These are phyloP conservation scores for Protomyces inouyei DNA, from an alignment of 1,139 yeast species.

Conservation along the genomic window DNA sequence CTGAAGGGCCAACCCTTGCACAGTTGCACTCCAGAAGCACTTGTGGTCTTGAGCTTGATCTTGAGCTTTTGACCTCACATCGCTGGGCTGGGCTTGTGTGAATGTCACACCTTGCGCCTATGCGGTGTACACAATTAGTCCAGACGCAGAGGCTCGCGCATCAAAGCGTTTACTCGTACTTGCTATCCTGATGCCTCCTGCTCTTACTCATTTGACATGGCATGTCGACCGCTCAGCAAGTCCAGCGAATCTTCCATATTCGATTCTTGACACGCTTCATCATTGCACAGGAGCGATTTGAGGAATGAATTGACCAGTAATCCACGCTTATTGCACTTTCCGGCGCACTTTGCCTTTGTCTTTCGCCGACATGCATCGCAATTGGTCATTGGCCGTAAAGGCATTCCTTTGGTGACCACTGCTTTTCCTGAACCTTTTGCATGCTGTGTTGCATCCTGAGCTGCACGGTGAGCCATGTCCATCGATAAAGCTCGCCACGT, in stretches of 20 bases:
- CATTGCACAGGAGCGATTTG: background rate
- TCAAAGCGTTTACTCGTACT: too few species aligned
- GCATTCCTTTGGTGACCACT: background rate
- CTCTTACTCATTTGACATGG: too few species aligned
- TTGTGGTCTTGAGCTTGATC: too few species aligned
- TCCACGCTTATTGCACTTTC: background rate
- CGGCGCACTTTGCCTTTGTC: background rate
- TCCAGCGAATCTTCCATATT: background rate
- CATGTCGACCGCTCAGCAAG: background rate
- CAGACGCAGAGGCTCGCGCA: too few species aligned
- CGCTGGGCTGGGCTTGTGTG: too few species aligned
- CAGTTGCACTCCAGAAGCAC: too few species aligned
- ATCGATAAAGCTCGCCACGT: background rate
- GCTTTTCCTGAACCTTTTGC: background rate
- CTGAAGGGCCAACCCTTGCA: background rate
- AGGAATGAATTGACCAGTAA: background rate
- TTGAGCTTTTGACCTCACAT: too few species aligned
- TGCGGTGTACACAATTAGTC: too few species aligned
- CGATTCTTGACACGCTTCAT: too few species aligned
- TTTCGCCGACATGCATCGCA: background rate
- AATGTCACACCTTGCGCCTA: too few species aligned
- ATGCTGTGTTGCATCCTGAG: background rate
- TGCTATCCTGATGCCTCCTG: too few species aligned
- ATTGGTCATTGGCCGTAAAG: background rate
- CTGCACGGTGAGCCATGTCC: background rate